Base-by-base conservation (phyloP, 768 basidiomycete genomes). In the Mycena kentingensis region DNA sequence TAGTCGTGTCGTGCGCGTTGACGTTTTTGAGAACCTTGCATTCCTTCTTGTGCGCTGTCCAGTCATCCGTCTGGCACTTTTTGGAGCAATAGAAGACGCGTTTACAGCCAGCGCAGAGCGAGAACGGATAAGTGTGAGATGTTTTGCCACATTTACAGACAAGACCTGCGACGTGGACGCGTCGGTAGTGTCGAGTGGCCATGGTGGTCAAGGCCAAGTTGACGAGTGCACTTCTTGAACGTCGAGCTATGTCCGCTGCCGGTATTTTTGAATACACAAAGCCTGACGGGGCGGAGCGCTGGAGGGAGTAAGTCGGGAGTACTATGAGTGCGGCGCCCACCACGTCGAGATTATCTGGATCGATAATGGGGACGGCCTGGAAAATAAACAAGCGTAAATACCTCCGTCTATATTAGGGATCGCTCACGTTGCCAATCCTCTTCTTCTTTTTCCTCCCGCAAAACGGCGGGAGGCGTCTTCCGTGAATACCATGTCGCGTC, bases 401-500 rank as follows among this genome's bases (percentile, higher is more conserved):
- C 12, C 5, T 10, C 15, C 1, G 12, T 39, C 19, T 18, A 46
- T 46, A 51, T 48, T 43, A 13, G 5, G 11, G 15, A 12, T 7
- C 26, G 11, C 24, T 32, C 47, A 42, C 16, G 26, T 13, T 3
- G 34, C 46, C 49, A 24, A 36, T 57, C 51, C 48, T 49, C 48
- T 57, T 53, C 51, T 57, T 48, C 48, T 49, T 44, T 57, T 53
- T 48, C 56, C 48, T 46, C 49, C 56, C 47, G 45, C 51, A 25
- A 5, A 3, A 6, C 39, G 55, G 51, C 45, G 56, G 49, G 27
- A 47, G 56, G 55, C 52, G 43, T 49, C 42, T 50, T 37, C 47
- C 52, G 52, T 7, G 52, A 45, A 28, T 22, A 54, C 10, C 52
- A 25, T 54, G 27, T 42, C 57, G 22, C 73, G 72, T 25, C 72